Conservation (phyloP, 192 early-diverging fungal genomes). For the Backusella tuberculispora region DNA sequence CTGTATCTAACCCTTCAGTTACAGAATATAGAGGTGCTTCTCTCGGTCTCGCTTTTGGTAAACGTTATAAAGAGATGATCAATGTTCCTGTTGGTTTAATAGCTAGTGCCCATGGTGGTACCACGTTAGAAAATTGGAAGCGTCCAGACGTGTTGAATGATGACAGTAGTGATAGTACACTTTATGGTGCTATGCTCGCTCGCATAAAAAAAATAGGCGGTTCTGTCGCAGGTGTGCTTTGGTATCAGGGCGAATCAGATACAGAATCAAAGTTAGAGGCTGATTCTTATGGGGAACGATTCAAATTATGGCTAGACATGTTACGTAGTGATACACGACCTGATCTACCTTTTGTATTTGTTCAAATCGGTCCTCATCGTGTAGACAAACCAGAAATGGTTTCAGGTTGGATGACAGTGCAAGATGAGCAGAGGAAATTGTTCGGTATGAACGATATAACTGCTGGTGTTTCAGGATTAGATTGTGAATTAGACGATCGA, state of each 20-base stretch:
- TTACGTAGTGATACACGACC: neutral
- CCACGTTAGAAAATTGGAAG: slow-evolving; percentile 30
- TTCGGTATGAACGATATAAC: neutral
- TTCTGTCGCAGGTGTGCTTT: slow-evolving; percentile 33
- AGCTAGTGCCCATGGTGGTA: slow-evolving; percentile 42
- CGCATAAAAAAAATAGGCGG: slow-evolving; percentile 6
- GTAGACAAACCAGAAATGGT: neutral
- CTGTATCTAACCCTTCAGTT: slow-evolving; percentile 30
- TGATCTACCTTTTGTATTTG: slow-evolving; percentile 26
- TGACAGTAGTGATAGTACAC: neutral
- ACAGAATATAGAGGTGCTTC: slow-evolving; percentile 26
- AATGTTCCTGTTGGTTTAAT: slow-evolving; percentile 41
- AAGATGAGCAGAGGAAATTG: slow-evolving; percentile 25
- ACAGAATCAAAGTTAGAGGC: neutral
- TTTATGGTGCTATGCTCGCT: slow-evolving; percentile 39
- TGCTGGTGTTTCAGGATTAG: slow-evolving; percentile 30
- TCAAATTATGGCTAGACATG: slow-evolving; percentile 8
- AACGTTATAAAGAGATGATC: neutral
- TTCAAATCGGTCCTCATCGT: slow-evolving; percentile 28
- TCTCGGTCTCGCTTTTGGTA: slow-evolving; percentile 29
- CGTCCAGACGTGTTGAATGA: neutral
- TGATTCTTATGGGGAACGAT: neutral
- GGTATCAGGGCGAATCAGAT: slow-evolving; percentile 46
- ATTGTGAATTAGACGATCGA: slow-evolving; percentile 32
- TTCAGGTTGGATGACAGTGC: slow-evolving; percentile 25